These are phyloP conservation scores for Amyloporia xantha DNA, from an alignment of 768 basidiomycete species.

Conservation along the genomic window DNA sequence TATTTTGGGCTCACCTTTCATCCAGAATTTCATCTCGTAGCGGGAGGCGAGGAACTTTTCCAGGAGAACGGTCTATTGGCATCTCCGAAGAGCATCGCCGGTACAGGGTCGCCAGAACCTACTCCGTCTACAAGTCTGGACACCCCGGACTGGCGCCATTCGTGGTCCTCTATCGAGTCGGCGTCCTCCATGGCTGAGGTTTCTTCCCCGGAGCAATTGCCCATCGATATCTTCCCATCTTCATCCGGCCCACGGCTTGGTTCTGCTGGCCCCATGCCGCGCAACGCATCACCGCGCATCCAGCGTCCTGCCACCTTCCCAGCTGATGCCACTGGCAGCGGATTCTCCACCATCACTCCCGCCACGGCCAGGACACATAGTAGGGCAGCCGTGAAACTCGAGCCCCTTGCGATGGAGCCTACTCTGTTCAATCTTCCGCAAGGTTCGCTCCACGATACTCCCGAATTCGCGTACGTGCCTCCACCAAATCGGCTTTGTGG, in stretches of 20 bases:
- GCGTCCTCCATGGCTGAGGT: conserved; percentile 26
- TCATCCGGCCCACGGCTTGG: not conserved
- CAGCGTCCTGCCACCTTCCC: not conserved
- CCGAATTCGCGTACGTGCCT: conserved; percentile 14
- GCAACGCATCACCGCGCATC: not conserved
- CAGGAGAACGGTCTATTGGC: conserved; percentile 35
- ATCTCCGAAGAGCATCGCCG: conserved; percentile 23
- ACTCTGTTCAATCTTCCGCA: conserved; percentile 20
- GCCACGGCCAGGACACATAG: conserved; percentile 8
- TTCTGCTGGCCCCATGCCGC: not conserved
- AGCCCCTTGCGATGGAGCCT: conserved; percentile 22
- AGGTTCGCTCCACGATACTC: conserved; percentile 6
- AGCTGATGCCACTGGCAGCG: conserved; percentile 6
- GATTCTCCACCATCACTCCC: conserved; percentile 10
- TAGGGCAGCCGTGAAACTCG: conserved; percentile 18
- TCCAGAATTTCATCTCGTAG: conserved; percentile 70
- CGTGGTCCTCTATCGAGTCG: conserved; percentile 21
- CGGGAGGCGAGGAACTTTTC: conserved; percentile 71
- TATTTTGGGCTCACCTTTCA: conserved; percentile 10
- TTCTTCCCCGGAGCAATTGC: not conserved
- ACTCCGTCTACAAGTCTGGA: conserved; percentile 8
- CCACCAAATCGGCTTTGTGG: conserved; percentile 30
- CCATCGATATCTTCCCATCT: not conserved
- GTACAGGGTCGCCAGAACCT: conserved; percentile 5
- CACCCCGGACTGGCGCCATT: conserved; percentile 9